Evolutionary conservation across 352 stramenopile species (phyloP).

Genomic region (Pythium aristosporum): DNA sequence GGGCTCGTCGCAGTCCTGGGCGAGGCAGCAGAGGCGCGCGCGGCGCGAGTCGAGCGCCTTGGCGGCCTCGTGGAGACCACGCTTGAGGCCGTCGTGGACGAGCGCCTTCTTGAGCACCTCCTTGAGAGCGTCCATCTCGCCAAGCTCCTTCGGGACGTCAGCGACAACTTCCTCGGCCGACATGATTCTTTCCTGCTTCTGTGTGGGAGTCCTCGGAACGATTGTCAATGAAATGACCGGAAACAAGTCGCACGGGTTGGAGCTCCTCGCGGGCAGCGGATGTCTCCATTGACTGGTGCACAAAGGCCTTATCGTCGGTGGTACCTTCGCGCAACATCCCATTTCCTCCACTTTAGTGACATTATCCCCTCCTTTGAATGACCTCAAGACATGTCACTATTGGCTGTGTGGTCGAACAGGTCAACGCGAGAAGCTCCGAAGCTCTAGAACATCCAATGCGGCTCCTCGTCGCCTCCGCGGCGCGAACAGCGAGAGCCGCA

Average conservation of each 20-base stretch:
- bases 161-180: conserved; percentile 93
- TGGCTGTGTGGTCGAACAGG: background rate
- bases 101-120: conserved; percentile 99
- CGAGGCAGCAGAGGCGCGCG: conserved; percentile 98
- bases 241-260: too few species aligned
- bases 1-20: conserved; percentile 99
- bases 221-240: background rate
- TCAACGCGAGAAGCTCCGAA: too few species aligned
- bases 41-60: conserved; percentile 98
- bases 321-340: conserved; percentile 31
- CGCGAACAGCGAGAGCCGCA: too few species aligned
- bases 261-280: too few species aligned
- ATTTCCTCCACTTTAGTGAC: conserved; percentile 17
- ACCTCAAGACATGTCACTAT: background rate
- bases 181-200: conserved; percentile 64
- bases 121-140: conserved; percentile 97
- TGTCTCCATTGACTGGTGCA: conserved; percentile 31
- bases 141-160: conserved; percentile 92
- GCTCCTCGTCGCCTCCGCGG: background rate
- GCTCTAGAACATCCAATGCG: background rate
- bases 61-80: conserved; percentile 98
- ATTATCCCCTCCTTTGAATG: background rate
- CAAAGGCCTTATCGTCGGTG: background rate
- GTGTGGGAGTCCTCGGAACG: conserved; percentile 58
- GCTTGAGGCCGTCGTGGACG: conserved; percentile 98